Evolutionary conservation across 2,329 filamentous ascomycete species (phyloP).

Genomic region (Fusarium denticulatum): DNA sequence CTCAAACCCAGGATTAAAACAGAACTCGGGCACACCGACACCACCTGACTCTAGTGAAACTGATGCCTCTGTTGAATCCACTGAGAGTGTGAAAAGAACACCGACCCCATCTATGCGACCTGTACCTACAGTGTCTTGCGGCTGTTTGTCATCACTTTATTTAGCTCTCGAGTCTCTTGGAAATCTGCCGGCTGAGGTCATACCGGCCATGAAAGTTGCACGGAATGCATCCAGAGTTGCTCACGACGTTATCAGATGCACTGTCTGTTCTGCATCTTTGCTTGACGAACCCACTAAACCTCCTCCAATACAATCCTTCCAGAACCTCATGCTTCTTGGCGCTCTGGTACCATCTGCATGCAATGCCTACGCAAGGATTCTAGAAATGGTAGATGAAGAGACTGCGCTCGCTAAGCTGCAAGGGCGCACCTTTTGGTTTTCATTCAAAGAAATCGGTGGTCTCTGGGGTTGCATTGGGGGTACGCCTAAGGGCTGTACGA

Average conservation of each 20-base stretch:
- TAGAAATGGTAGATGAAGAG: constrained; percentile 65
- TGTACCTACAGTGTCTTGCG: constrained; percentile 51
- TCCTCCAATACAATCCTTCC: constrained; percentile 61
- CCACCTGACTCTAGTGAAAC: constrained; percentile 37
- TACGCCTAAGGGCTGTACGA: constrained; percentile 41
- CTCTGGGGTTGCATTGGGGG: constrained; percentile 54
- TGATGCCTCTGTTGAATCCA: constrained; percentile 32
- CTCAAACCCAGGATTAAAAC: constrained; percentile 9
- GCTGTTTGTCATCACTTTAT: constrained; percentile 61
- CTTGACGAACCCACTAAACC: constrained; percentile 48
- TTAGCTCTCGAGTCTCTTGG: constrained; percentile 62
- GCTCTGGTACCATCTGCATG: constrained; percentile 67
- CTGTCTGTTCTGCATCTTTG: constrained; percentile 56
- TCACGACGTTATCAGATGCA: constrained; percentile 63
- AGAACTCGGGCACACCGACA: constrained; percentile 34
- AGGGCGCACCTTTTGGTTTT: constrained; percentile 56
- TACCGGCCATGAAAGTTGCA: constrained; percentile 58
- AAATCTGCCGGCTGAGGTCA: constrained; percentile 56
- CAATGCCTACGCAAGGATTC: constrained; percentile 65
- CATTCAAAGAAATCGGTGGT: constrained; percentile 59
- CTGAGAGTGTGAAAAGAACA: constrained; percentile 13
- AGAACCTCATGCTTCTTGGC: constrained; percentile 68
- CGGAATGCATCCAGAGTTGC: constrained; percentile 60
- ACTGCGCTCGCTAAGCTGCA: constrained; percentile 55
- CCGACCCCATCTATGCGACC: constrained; percentile 29